These are phyloP conservation scores for Starmerella stigmatis DNA, from an alignment of 805 yeast genomes.

Conservation along the genomic window DNA sequence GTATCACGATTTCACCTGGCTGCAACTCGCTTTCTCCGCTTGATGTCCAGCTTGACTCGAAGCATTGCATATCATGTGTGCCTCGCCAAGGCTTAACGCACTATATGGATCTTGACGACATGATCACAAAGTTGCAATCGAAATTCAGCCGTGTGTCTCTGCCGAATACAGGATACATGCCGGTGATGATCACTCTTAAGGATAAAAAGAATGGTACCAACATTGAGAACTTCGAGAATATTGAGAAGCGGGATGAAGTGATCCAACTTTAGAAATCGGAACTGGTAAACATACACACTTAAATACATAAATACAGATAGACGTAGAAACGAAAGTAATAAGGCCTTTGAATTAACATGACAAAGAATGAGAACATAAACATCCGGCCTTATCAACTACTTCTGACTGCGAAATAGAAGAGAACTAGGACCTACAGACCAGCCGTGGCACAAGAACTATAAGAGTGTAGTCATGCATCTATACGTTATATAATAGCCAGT, in stretches of 20 bases:
- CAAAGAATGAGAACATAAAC: no score
- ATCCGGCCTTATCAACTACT: no score
- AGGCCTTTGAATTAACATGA: no score
- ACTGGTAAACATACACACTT: no score
- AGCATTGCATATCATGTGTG: constrained; percentile 93
- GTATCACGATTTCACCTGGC: constrained; percentile 91
- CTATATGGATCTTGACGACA: constrained; percentile 85
- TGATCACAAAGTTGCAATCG: constrained; percentile 65
- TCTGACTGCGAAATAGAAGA: not conserved
- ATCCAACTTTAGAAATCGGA: no score
- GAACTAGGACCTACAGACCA: no score
- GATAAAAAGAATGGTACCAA: no score
- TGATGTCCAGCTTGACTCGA: constrained; percentile 91
- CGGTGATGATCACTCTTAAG: constrained; percentile 24
- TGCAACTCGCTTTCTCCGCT: constrained; percentile 97
- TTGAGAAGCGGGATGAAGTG: not conserved
- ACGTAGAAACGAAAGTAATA: not conserved
- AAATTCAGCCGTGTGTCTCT: constrained; percentile 77
- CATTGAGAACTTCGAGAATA: not conserved
- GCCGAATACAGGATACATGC: constrained; percentile 57
- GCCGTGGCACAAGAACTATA: no score
- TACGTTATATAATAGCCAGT: constrained; percentile 38
- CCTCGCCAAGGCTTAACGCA: constrained; percentile 83
- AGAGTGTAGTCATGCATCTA: no score
- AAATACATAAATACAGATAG: not conserved